Base-by-base conservation (phyloP, 805 yeast genomes). In the Debaryomyces hansenii region DNA sequence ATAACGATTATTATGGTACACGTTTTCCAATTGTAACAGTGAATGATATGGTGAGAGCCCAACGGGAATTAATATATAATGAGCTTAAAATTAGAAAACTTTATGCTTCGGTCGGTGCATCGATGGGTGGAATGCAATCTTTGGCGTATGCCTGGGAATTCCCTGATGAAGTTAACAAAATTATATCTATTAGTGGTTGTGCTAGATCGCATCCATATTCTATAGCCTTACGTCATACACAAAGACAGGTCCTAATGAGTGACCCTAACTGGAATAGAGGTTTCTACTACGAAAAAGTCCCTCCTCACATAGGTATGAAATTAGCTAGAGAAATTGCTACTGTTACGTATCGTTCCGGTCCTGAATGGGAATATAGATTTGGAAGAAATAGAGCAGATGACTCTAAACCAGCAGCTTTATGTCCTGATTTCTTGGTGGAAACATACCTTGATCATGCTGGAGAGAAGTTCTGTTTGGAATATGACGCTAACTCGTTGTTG, bases 81-180 rank as follows among this genome's bases (percentile, higher is more conserved):
- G 81, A 78, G 39, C 80, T 90, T 47, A 83, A 84, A 1, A 85
- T 86, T 27, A 40, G 56, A 1, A 85, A 80, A 60, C 67, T 91
- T 20, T 80, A 82, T 63, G 96, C 96, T 1, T 79, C 89, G 1
- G 82, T 91, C 6, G 97, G 97, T 5, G 84, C 96, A 2, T 88
- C 96, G 0, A 88, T 91, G 95, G 97, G 97, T n/a, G 97, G 97
- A n/a, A 90, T 91, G 97, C 97, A 90, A 69, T 84, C 92, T 7
- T 74, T 91, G 45, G 96, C 97, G 0, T 88, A 83, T 64, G 96
- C 90, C 1, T 78, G 82, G 61, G 96, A 87, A 59, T 91, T 87
- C 57, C 87, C 95, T 1, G 84, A 85, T 40, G 79, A 75, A 46
- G 96, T 90, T 3, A 78, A 77, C 5, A 83, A 85, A 44, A 76